Evolutionary conservation across 345 rosid species (phyloP).

Genomic region (Acer saccharum): DNA sequence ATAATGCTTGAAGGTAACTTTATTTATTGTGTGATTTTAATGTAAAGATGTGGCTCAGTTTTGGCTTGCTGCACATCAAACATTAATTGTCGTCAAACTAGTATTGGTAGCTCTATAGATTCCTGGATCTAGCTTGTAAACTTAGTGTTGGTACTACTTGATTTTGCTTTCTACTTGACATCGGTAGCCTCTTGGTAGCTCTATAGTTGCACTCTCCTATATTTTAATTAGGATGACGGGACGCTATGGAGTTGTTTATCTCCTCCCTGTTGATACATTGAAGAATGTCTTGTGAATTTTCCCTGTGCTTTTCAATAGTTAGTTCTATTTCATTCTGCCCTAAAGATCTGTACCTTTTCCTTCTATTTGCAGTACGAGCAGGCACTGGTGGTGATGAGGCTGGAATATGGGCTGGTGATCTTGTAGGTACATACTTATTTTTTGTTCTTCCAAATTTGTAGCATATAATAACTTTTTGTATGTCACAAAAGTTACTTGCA

Average conservation of each 20-base stretch:
- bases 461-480: constrained; percentile 16
- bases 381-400: constrained; percentile 99
- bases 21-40: neutral
- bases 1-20: constrained; percentile 93
- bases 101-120: neutral
- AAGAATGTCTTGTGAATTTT: neutral
- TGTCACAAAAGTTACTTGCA: constrained; percentile 3
- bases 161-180: neutral
- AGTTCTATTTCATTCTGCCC: constrained; percentile 10
- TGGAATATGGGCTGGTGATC: constrained; percentile 99
- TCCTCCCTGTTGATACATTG: neutral
- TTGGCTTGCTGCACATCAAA: neutral
- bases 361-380: constrained; percentile 76
- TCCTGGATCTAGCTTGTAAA: neutral
- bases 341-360: constrained; percentile 13
- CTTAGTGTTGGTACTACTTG: neutral
- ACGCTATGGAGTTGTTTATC: neutral
- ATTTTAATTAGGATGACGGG: neutral
- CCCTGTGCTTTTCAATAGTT: constrained; percentile 1
- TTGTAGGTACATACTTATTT: constrained; percentile 93
- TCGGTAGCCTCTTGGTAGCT: neutral
- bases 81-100: neutral
- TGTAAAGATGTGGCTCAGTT: neutral
- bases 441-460: constrained; percentile 37
- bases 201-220: constrained; percentile 10